phyloP scores from a whole-genome alignment of 2,329 filamentous ascomycete genomes.

The Knufia petricola region DNA sequence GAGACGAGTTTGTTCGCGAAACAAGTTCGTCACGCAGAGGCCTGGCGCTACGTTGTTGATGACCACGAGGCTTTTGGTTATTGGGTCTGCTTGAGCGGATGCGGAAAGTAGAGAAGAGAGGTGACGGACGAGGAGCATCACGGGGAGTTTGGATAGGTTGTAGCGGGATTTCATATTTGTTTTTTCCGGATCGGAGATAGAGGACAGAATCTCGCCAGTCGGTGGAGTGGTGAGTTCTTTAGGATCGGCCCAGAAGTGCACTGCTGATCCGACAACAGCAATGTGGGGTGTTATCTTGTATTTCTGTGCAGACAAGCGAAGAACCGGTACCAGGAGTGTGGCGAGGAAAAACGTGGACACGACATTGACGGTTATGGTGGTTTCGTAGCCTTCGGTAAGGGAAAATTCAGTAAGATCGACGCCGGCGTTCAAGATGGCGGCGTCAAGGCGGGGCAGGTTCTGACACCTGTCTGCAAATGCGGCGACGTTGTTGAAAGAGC shows the following conservation, averaged over 20 bases:
- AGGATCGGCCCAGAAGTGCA: slow-evolving; percentile 17
- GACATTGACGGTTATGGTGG: slow-evolving; percentile 32
- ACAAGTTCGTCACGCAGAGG: slow-evolving; percentile 24
- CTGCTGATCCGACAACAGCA: too few species aligned
- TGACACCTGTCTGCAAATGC: too few species aligned
- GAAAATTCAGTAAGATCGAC: slow-evolving; percentile 30
- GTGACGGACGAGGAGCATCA: background rate
- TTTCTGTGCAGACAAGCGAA: too few species aligned
- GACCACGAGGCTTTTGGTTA: slow-evolving; percentile 20
- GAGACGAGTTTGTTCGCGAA: too few species aligned
- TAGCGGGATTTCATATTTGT: slow-evolving; percentile 22
- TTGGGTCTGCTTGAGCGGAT: background rate
- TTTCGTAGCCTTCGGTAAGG: slow-evolving; percentile 36
- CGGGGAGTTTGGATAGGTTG: slow-evolving; percentile 21
- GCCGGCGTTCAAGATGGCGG: slow-evolving; percentile 34
- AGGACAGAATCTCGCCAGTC: slow-evolving; percentile 8
- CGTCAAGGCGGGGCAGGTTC: too few species aligned
- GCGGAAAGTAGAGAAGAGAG: background rate
- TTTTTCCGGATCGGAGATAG: too few species aligned
- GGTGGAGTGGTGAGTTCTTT: slow-evolving; percentile 12
- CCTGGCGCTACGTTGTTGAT: slow-evolving; percentile 29
- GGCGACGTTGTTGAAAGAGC: too few species aligned
- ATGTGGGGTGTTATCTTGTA: too few species aligned
- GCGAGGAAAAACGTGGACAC: slow-evolving; percentile 20
- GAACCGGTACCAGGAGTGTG: slow-evolving; percentile 16